Percentiles rank a stretch among this genome's conserved stretches.
These are phyloP conservation scores for Endocladia muricata DNA, from an alignment of 31 red algal species.

Conservation along the genomic window DNA sequence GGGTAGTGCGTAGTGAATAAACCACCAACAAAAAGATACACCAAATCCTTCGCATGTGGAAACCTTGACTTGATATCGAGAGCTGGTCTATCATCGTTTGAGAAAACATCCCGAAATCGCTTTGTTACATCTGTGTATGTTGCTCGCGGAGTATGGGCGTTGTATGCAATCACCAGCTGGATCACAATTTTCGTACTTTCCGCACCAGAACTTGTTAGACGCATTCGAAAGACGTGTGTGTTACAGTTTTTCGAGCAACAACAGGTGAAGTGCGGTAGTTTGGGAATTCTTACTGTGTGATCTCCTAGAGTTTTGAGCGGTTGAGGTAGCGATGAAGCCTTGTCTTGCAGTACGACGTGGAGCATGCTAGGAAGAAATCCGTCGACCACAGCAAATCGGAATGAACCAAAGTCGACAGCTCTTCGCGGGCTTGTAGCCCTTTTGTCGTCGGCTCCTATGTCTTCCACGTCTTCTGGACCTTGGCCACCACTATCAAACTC, in stretches of 20 bases:
- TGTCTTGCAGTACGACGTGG: constrained; percentile 1
- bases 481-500: not conserved
- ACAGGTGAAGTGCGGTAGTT: not conserved
- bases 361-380: not conserved
- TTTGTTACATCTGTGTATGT: constrained; percentile 19
- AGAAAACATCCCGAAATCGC: constrained; percentile 33
- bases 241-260: not conserved
- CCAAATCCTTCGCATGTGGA: constrained; percentile 48
- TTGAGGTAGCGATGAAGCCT: not conserved
- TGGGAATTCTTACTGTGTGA: not conserved
- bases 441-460: not conserved
- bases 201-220: not conserved
- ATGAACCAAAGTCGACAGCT: constrained; percentile 17
- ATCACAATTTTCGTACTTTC: not conserved
- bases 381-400: constrained; percentile 17
- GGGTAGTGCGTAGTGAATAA: constrained; percentile 72
- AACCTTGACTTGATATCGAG: constrained; percentile 13
- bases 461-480: not conserved
- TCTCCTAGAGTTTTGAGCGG: not conserved
- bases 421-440: not conserved
- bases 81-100: not conserved
- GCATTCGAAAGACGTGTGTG: constrained; percentile 14
- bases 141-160: not conserved
- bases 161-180: not conserved
- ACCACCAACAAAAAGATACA: constrained; percentile 63